Base-by-base conservation (phyloP, 352 stramenopile species). In the Heterotrichella gracilis region DNA sequence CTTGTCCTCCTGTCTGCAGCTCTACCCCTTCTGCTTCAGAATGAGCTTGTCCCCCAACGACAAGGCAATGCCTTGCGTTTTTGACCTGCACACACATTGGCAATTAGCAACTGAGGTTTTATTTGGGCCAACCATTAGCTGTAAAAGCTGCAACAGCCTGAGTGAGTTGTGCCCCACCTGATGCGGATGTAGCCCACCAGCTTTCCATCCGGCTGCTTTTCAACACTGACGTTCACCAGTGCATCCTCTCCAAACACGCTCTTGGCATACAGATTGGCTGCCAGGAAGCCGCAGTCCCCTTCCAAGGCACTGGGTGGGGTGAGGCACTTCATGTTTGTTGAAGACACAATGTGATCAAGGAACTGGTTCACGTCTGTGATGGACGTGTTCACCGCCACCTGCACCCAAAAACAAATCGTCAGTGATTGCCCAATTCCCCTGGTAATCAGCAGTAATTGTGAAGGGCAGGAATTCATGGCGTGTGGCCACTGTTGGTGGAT, bases 31-130 rank as follows among this genome's bases (percentile, higher is more conserved):
- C n/a, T n/a, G n/a, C n/a, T n/a, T n/a, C n/a, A n/a, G n/a, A n/a
- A n/a, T n/a, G n/a, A n/a, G n/a, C n/a, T n/a, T n/a, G n/a, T 99
- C 92, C 69, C 93, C 93, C 69, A 99, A 78, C 74, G 88, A 96
- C 68, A 99, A 80, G 21, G 93, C 93, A 76, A 99, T 98, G 68
- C 93, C 93, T 77, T 99, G 92, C 68, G 93, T 99, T 82, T 99
- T 99, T n/a, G n/a, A n/a, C n/a, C n/a, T n/a, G n/a, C n/a, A n/a
- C n/a, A n/a, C n/a, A n/a, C n/a, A n/a, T n/a, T n/a, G n/a, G n/a
- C n/a, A n/a, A n/a, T n/a, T n/a, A n/a, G n/a, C n/a, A n/a, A n/a
- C n/a, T n/a, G n/a, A n/a, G n/a, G n/a, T n/a, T n/a, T n/a, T n/a
- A n/a, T n/a, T n/a, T n/a, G n/a, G n/a, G n/a, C n/a, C n/a, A n/a